Evolutionary conservation across 78 protist genomes (phyloP).

Genomic region (Dictyostelium brefeldianum): DNA sequence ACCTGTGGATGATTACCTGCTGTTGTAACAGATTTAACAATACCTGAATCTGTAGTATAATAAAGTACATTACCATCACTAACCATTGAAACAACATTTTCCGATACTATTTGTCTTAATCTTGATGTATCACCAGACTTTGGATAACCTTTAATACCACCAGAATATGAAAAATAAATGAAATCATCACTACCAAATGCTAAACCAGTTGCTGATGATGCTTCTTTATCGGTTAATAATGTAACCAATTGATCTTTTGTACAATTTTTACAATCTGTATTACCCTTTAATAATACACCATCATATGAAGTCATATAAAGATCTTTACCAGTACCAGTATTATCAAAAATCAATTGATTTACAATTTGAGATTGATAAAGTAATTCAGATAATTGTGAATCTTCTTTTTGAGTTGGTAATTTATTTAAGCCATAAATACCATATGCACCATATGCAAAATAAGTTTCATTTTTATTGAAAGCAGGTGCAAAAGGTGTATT

Average conservation of each 20-base stretch:
- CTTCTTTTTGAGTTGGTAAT: conserved; percentile 3
- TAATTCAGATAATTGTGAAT: background rate
- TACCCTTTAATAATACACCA: conserved; percentile 5
- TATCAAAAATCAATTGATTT: background rate
- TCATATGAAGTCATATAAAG: background rate
- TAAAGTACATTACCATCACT: background rate
- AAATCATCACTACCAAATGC: background rate
- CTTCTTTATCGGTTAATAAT: background rate
- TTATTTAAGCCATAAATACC: background rate
- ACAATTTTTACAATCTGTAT: background rate
- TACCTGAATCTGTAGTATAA: background rate
- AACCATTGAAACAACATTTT: background rate
- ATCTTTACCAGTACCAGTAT: background rate
- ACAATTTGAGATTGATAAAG: background rate
- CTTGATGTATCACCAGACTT: background rate
- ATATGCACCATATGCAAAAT: background rate
- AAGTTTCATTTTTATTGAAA: background rate
- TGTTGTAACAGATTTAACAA: background rate
- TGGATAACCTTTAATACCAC: conserved; percentile 16
- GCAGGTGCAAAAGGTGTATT: conserved; percentile 3
- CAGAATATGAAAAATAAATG: background rate
- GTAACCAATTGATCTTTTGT: background rate
- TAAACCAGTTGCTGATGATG: background rate
- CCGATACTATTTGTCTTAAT: background rate
- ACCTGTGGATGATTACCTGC: background rate